Evolutionary conservation across 257 asterid genomes (phyloP), one percentile per base, ranked within the genome.

Genomic region (Scutellaria galericulata): DNA sequence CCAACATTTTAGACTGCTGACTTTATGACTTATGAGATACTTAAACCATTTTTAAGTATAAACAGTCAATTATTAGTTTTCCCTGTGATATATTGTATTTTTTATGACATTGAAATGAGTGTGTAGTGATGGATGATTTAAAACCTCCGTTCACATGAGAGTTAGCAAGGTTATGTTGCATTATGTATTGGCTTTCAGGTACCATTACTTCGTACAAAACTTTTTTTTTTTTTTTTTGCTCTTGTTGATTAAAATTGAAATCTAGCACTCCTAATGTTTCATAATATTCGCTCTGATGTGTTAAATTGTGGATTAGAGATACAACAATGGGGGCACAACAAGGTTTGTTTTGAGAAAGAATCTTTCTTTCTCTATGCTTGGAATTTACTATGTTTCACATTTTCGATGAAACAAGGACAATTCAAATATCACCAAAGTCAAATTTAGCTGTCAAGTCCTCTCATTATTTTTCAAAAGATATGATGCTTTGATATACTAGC

Each of bases 401-500:
- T 44, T 50, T 40, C 48, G 54, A n/a, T 20, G 59, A 51, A 44
- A 12, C 7, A 66, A 64, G 45, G 75, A 51, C 4, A 14, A 12
- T 5, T 42, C 54, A 64, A 44, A 10, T 31, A 51, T 37, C 18
- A 45, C 47, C 39, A 35, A 50, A 52, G 35, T 78, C 62, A 15
- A 35, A 41, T 6, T n/a, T 7, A 74, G 57, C 64, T 74, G 47
- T 27, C 56, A 55, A 13, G 37, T 35, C 44, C 6, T 22, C 22
- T 48, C 50, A 48, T 24, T 55, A 42, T 18, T 35, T 31, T 31
- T 59, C 66, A 1, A 7, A 56, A 22, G 13, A 47, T 46, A 40
- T 55, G 22, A 12, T 69, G 60, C 41, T 71, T 65, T 66, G 61
- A 44, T 68, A 12, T 68, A 51, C 44, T 31, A n/a, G 15, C 15